phyloP scores from a whole-genome alignment of 1,284 basidiomycete genomes.

The Trametes pubescens region DNA sequence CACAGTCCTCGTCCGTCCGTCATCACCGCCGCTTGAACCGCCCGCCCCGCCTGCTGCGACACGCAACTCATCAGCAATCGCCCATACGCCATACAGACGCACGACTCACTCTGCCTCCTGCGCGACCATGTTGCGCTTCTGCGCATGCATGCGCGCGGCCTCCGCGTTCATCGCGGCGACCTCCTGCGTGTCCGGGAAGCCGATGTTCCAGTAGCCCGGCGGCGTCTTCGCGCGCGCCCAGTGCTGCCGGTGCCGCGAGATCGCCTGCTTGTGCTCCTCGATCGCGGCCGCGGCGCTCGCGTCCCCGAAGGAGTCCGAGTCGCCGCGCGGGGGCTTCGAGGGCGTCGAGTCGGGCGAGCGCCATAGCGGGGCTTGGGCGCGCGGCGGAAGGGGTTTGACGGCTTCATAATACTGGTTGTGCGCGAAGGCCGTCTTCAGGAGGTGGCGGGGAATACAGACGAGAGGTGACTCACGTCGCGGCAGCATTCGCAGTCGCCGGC shows the following conservation, averaged over 20 bases:
- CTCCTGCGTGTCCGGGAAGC: constrained; percentile 87
- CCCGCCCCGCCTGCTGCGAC: constrained; percentile 25
- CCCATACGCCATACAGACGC: neutral
- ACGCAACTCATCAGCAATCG: constrained; percentile 9
- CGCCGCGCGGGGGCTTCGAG: constrained; percentile 39
- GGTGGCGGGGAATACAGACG: neutral
- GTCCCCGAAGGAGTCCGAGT: constrained; percentile 25
- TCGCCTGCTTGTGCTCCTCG: constrained; percentile 70
- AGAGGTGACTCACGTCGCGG: constrained; percentile 63
- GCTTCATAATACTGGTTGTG: constrained; percentile 78
- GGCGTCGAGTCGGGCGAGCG: constrained; percentile 57
- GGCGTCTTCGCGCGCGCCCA: constrained; percentile 81
- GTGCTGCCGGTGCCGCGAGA: constrained; percentile 81
- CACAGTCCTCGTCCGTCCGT: neutral
- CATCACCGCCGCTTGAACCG: constrained; percentile 31
- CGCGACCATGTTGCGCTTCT: constrained; percentile 65
- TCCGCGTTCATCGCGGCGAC: constrained; percentile 75
- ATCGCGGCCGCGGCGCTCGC: constrained; percentile 38
- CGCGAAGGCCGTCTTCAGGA: neutral
- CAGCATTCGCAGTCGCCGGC: constrained; percentile 89
- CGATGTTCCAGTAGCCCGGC: constrained; percentile 88
- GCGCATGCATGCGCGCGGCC: constrained; percentile 74
- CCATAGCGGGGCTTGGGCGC: constrained; percentile 75
- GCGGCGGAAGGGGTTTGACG: constrained; percentile 72
- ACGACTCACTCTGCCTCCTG: constrained; percentile 61